Base-by-base conservation (phyloP, 2,329 filamentous ascomycete species). In the Ophiostoma perfectum region DNA sequence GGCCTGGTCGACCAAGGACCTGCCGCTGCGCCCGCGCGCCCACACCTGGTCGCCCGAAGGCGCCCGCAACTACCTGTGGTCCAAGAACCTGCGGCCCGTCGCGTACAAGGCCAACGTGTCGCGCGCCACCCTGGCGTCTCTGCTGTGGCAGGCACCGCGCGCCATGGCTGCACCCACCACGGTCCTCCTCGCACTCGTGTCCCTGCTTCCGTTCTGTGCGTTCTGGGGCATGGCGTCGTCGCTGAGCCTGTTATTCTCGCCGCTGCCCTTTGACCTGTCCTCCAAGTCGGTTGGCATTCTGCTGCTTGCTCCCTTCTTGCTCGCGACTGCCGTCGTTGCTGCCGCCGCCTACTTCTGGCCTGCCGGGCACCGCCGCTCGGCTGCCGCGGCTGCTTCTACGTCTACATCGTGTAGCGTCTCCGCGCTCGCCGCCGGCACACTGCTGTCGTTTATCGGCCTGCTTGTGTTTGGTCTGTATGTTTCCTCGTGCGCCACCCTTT, bases 101-200 rank as follows among this genome's bases (percentile, higher is more conserved):
- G 52, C 63, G 58, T 42, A 42, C 49, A 76, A 69, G 78, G 79
- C 0, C 73, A 76, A 41, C 77, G 78, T 47, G 18, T 45, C 64
- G 18, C 11, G 9, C n/a, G 8, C 18, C 9, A 52, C 47, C 6
- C 2, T 49, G 9, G 18, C 5, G 36, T 49, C 42, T 5, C 11
- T 65, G 11, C 47, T 49, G 44, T 65, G 44, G n/a, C 81, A 85
- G 67, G 78, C 78, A 0, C 78, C 82, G 0, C 79, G 82, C 5
- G 82, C 83, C 7, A 75, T 83, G 66, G 71, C 78, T 14, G 81
- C 84, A 0, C 84, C 84, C 1, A 84, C 82, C 0, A 82, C 82
- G 0, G 67, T 78, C 14, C 77, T 86, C 1, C 77, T 84, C 14
- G 79, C 81, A 38, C 68, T 80, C 5, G 75, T 81, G 1, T 79